Evolutionary conservation across 208 protist species (phyloP), one percentile per base, ranked within the genome.

Genomic region (Jaenimonas drosophilae): DNA sequence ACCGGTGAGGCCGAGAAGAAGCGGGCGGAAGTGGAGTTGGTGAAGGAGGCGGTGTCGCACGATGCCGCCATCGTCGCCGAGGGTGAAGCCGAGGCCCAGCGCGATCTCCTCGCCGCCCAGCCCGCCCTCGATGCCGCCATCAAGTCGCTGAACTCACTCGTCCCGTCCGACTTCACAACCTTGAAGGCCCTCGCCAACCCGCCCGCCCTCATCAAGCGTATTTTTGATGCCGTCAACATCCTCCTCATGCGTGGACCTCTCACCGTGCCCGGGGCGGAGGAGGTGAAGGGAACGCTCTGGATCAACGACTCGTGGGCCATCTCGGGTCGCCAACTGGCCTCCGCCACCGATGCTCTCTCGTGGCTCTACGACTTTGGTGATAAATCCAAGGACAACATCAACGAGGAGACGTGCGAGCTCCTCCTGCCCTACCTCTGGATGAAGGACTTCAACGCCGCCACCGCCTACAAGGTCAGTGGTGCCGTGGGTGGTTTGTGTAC

Each of bases 351-450:
- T 28, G 88, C 81, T 45, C 70, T 91, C 14, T 65, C 94, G 20
- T 51, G 72, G 38, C 67, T 92, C 26, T 80, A 87, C 49, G 69
- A 75, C 33, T 88, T 94, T 54, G 80, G 82, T 48, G 54, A 87
- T 46, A 82, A 74, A 24, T 82, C 89, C 58, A 94, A 92, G 68
- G 96, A 99, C 65, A 64, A 79, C 45, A 98, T 99, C 70, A 99
- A 97, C 60, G 97, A 98, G 61, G 97, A 99, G 72, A 98, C 85
- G 44, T 96, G 96, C 63, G 97, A 99, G 74, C 70, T 99, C 36
- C 73, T 99, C 6, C 59, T 96, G 64, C 96, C 97, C 16, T 99
- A 99, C 69, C 50, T 99, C 20, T 84, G 76, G 56, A 95, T 97
- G 70, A 71, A 82, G 12, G 92, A 96, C 65, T 99, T 98, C 72